phyloP scores from a whole-genome alignment of 1,284 basidiomycete genomes.

The Xerocomus minutiporus region DNA sequence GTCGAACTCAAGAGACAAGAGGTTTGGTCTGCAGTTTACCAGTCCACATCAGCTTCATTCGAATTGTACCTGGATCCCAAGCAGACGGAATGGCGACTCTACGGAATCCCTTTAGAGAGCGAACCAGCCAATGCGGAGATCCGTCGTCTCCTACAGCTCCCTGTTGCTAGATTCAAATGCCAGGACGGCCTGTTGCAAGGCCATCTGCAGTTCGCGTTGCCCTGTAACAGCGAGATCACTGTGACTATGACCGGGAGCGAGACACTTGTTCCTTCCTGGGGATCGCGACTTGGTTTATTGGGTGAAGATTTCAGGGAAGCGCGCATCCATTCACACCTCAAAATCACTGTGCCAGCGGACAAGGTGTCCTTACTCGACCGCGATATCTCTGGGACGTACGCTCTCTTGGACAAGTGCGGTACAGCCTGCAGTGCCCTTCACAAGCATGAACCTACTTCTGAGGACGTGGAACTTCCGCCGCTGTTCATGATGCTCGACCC shows the following conservation, averaged over 20 bases:
- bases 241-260: conserved; percentile 66
- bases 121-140: conserved; percentile 81
- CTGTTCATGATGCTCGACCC: conserved; percentile 86
- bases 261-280: conserved; percentile 80
- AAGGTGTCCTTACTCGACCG: conserved; percentile 63
- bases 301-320: conserved; percentile 63
- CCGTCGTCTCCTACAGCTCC: conserved; percentile 68
- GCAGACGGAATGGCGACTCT: conserved; percentile 84
- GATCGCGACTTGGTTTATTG: conserved; percentile 75
- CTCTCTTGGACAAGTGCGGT: conserved; percentile 81
- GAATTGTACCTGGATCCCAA: conserved; percentile 76
- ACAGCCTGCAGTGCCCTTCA: conserved; percentile 88
- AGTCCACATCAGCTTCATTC: conserved; percentile 65
- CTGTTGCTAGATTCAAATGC: conserved; percentile 75
- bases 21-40: conserved; percentile 81
- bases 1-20: conserved; percentile 84
- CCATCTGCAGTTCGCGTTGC: conserved; percentile 80
- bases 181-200: conserved; percentile 60
- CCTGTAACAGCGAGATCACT: conserved; percentile 51
- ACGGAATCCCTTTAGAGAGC: conserved; percentile 59
- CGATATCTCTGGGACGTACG: conserved; percentile 76
- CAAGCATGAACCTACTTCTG: conserved; percentile 46
- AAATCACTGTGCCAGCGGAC: conserved; percentile 54
- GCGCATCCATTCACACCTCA: conserved; percentile 63
- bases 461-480: conserved; percentile 50